These are phyloP conservation scores for Dimargaris xerosporica DNA, from an alignment of 192 early-diverging fungal genomes.

Conservation along the genomic window DNA sequence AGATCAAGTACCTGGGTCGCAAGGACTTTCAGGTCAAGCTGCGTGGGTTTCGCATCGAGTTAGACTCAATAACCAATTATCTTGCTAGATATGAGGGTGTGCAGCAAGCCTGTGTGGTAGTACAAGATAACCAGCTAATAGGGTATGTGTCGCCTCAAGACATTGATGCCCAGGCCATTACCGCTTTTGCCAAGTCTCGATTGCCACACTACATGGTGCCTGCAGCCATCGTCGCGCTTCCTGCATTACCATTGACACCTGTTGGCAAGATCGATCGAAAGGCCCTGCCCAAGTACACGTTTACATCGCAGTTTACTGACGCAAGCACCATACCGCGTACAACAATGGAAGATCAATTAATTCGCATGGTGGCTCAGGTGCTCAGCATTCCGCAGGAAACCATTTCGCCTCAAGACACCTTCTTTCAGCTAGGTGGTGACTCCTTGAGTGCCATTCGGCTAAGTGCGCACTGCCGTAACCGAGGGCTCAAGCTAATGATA, in stretches of 20 bases:
- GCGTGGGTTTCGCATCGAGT: constrained; percentile 7
- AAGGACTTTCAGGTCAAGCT: neutral
- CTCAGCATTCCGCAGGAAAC: too few relatives aligned
- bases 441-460: too few relatives aligned
- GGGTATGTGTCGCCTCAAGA: constrained; percentile 15
- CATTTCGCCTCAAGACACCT: neutral
- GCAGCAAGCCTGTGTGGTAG: too few relatives aligned
- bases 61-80: too few relatives aligned
- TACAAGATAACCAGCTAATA: constrained; percentile 13
- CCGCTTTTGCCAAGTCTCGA: neutral
- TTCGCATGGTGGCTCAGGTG: too few relatives aligned
- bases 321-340: neutral
- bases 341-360: neutral
- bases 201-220: constrained; percentile 54
- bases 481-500: too few relatives aligned
- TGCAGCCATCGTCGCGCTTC: constrained; percentile 15
- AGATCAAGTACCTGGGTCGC: neutral
- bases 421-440: too few relatives aligned
- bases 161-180: neutral
- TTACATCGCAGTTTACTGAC: neutral
- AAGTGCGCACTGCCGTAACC: too few relatives aligned
- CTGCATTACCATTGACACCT: constrained; percentile 14
- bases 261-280: constrained; percentile 20
- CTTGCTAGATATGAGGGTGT: too few relatives aligned
- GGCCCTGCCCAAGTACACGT: constrained; percentile 12